Evolutionary conservation across 345 rosid species (phyloP).

Genomic region (Alliaria petiolata): DNA sequence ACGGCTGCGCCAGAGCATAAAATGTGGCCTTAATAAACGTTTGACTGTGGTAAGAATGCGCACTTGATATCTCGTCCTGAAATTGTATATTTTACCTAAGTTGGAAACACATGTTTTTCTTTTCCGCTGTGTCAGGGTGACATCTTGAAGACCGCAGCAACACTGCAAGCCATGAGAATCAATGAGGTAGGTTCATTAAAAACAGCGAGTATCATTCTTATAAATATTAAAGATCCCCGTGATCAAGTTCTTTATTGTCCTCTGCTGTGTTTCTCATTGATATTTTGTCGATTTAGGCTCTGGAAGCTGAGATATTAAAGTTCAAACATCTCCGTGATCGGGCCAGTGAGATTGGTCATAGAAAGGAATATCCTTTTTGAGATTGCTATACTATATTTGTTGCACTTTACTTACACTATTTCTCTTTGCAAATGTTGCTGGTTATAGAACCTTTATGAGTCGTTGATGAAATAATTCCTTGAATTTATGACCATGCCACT

Average conservation of each 20-base stretch:
- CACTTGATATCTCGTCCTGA: neutral
- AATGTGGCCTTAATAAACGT: slow-evolving; percentile 61
- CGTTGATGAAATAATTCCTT: neutral
- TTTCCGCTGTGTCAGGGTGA: slow-evolving; percentile 57
- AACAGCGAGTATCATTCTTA: neutral
- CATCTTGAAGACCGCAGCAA: slow-evolving; percentile 62
- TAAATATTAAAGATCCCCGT: slow-evolving; percentile 13
- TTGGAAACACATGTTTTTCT: neutral
- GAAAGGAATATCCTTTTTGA: slow-evolving; percentile 84
- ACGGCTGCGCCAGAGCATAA: slow-evolving; percentile 56
- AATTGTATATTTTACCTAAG: neutral
- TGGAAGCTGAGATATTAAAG: slow-evolving; percentile 66
- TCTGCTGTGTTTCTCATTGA: slow-evolving; percentile 2
- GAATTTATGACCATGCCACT: slow-evolving; percentile 11
- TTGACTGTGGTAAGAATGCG: slow-evolving; percentile 62
- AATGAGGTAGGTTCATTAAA: slow-evolving; percentile 52
- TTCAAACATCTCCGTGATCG: slow-evolving; percentile 72
- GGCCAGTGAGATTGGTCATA: slow-evolving; percentile 77
- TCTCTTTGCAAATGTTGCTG: slow-evolving; percentile 1
- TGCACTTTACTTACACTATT: neutral
- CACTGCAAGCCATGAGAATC: slow-evolving; percentile 58
- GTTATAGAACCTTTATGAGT: neutral
- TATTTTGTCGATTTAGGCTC: slow-evolving; percentile 41
- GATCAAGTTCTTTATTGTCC: neutral
- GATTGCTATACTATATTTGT: slow-evolving; percentile 3